Base-by-base conservation (phyloP, 73 alveolate species). In the Strombidium stylifer region DNA sequence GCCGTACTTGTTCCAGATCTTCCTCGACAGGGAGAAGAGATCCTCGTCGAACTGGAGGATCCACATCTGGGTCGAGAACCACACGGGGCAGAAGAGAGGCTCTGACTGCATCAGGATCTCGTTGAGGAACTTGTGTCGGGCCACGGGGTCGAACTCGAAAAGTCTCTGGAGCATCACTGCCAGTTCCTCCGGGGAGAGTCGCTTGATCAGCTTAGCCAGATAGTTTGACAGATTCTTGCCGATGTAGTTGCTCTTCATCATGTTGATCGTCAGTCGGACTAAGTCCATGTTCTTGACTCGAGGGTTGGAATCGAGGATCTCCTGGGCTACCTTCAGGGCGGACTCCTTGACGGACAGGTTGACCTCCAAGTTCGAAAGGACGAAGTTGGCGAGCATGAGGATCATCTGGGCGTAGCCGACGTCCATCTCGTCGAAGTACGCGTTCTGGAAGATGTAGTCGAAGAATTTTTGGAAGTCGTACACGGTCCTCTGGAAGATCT, bases 1-100 rank as follows among this genome's bases (percentile, higher is more conserved):
- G 3, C 86, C 86, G 34, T 56, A 73, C 25, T 48, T 58, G 52
- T 59, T 73, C 86, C 86, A 73, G 54, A 73, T 42, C 31, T 14
- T 58, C 34, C 53, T 57, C 19, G 86, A 76, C 0, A 26, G 24
- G 28, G 31, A 48, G 40, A n/a, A 34, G 50, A 47, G 39, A 23
- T 73, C 76, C 24, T 47, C 69, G 44, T 73, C 86, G 36, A 73
- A 73, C 45, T 60, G 35, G 25, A 73, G 71, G 11, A 73, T n/a
- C 86, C 86, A 73, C 23, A 73, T 36, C 53, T 73, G 21, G 6
- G 86, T 47, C 20, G 61, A 42, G 52, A 73, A 28, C 86, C 86
- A 73, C 14, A 59, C 48, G 4, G 64, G 60, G 42, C 62, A 39
- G 44, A 59, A 42, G 3, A 73, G 35, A 5, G 69, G 76, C 27